Base-by-base conservation (phyloP, 495 filamentous ascomycete genomes). In the Cercophora sp. region DNA sequence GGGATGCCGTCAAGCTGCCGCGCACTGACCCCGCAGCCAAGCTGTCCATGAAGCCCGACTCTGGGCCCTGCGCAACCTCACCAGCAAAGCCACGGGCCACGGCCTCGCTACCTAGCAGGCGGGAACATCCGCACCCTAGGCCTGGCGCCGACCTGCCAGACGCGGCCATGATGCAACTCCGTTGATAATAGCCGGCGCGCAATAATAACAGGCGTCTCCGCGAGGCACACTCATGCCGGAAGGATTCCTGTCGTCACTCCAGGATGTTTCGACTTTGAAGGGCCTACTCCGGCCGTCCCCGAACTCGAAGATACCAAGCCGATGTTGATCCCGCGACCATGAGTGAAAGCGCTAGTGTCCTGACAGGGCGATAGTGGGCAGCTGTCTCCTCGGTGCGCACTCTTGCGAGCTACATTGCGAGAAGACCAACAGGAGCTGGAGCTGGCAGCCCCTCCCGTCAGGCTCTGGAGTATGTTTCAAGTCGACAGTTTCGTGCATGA, bases 171-270 rank as follows among this genome's bases (percentile, higher is more conserved):
- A 37, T 39, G 47, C 23, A 19, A 39, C 47, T 31, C 20, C 18
- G 24, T 23, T 13, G n/a, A 40, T 29, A 41, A 40, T 51, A 42
- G 16, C 24, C 36, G 24, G 48, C 16, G n/a, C 35, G 36, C 36
- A 51, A 51, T 40, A 5, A 22, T 41, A 32, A 9, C 36, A 51
- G 35, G 48, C 48, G 25, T 42, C 26, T 41, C 48, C 18, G 29
- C 32, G 26, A 51, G 48, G 48, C 48, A 26, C 48, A 51, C 36
- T 51, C 26, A 26, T 19, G 48, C 25, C 46, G 46, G 46, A 35
- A 48, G 32, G 32, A 29, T 20, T 27, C n/a, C n/a, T n/a, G n/a
- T n/a, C n/a, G n/a, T n/a, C n/a, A n/a, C n/a, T n/a, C n/a, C n/a
- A n/a, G n/a, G n/a, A n/a, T n/a, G n/a, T n/a, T n/a, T n/a, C n/a